Conservation (phyloP, 2,329 filamentous ascomycete genomes). For the Calonectria henricotiae region DNA sequence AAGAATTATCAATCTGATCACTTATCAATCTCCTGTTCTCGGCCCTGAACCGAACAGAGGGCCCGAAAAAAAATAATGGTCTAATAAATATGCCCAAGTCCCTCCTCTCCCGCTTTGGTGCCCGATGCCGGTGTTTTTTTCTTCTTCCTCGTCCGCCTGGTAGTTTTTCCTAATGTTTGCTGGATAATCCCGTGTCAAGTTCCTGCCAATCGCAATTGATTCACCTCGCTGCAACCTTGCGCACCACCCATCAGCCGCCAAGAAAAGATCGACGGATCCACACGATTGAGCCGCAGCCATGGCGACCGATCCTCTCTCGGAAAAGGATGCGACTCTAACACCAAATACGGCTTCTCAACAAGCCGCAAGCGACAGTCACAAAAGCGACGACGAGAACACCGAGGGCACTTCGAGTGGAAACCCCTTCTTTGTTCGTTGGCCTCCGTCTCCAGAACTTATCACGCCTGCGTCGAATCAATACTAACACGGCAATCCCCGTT, state of each 20-base stretch:
- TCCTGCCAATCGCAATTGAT: not conserved
- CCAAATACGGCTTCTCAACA: slow-evolving; percentile 1
- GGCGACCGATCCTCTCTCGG: slow-evolving; percentile 17
- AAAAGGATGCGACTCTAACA: slow-evolving; percentile 16
- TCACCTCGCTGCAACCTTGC: slow-evolving; percentile 1
- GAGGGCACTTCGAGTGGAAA: not conserved
- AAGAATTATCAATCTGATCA: slow-evolving; percentile 20
- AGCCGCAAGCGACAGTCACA: not conserved
- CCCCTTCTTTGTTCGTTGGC: slow-evolving; percentile 16
- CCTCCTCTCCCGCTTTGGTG: not conserved
- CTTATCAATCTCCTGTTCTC: slow-evolving; percentile 31
- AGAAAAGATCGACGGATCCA: slow-evolving; percentile 13
- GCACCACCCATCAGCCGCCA: not conserved
- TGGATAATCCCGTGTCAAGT: not conserved
- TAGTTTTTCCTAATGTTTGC: not conserved
- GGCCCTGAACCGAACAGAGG: slow-evolving; percentile 13
- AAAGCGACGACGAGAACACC: not conserved
- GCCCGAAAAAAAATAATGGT: not conserved
- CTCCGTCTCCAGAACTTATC: not conserved
- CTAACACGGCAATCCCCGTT: not conserved
- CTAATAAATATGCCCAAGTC: slow-evolving; percentile 15
- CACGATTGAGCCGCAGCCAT: slow-evolving; percentile 23
- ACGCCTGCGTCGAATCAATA: not conserved
- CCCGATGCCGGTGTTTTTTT: not conserved
- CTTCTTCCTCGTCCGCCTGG: not conserved